Conservation (phyloP, 208 protist genomes). For the Leishmania arabica region DNA sequence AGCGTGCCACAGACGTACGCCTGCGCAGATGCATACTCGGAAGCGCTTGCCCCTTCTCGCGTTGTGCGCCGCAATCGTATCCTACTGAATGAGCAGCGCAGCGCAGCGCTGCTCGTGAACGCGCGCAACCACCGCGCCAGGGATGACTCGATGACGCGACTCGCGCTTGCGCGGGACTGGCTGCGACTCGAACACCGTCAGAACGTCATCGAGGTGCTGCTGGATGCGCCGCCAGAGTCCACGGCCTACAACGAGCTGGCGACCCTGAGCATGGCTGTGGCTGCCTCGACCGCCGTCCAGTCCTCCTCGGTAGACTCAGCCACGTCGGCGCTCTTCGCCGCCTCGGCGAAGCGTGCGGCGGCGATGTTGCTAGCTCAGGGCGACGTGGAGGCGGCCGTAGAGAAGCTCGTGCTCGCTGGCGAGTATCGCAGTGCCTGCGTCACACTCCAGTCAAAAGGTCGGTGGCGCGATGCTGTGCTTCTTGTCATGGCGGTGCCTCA, state of each 20-base stretch:
- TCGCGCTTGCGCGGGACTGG: conserved; percentile 59
- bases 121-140: conserved; percentile 33
- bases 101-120: conserved; percentile 30
- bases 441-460: conserved; percentile 64
- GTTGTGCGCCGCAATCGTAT: conserved; percentile 54
- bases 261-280: conserved; percentile 65
- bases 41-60: conserved; percentile 32
- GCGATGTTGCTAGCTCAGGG: conserved; percentile 71
- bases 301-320: conserved; percentile 19
- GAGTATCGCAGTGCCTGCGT: conserved; percentile 65
- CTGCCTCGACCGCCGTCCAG: conserved; percentile 31
- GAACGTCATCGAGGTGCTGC: conserved; percentile 68
- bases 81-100: conserved; percentile 55
- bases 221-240: conserved; percentile 64
- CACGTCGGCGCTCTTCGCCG: conserved; percentile 41
- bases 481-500: conserved; percentile 45
- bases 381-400: conserved; percentile 69
- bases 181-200: conserved; percentile 52
- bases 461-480: conserved; percentile 63
- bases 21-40: conserved; percentile 48
- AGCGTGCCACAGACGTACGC: conserved; percentile 37
- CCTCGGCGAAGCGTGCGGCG: conserved; percentile 57
- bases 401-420: conserved; percentile 71
- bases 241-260: conserved; percentile 59
- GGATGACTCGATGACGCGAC: conserved; percentile 46